phyloP scores from a whole-genome alignment of 2,329 filamentous ascomycete species.

The Clarireedia hainanense region DNA sequence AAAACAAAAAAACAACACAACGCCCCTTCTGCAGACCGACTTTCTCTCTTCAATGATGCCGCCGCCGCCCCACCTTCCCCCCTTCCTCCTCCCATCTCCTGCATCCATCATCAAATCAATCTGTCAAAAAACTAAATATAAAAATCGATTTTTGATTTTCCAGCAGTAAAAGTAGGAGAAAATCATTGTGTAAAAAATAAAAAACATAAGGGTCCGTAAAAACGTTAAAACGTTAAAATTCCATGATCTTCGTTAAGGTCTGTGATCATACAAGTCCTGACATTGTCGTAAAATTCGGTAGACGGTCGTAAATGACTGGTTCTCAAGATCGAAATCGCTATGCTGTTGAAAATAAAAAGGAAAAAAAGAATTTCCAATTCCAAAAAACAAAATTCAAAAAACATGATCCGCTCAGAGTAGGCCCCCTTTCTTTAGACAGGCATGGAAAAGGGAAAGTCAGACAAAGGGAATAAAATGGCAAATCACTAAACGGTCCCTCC shows the following conservation, averaged over 20 bases:
- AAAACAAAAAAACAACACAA: neutral
- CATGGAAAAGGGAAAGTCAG: no score
- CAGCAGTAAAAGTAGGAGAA: neutral
- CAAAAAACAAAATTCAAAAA: constrained; percentile 18
- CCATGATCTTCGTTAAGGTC: constrained; percentile 25
- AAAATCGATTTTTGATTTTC: no score
- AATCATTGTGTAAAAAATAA: constrained; percentile 16
- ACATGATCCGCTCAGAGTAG: neutral
- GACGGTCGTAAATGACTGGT: constrained; percentile 20
- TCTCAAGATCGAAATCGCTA: constrained; percentile 18
- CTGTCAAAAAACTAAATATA: no score
- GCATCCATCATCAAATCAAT: neutral
- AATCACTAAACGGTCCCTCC: constrained; percentile 9
- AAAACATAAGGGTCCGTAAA: constrained; percentile 8
- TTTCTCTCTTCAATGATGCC: neutral
- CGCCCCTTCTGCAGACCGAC: neutral
- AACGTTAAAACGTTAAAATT: constrained; percentile 20
- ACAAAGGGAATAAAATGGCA: constrained; percentile 11
- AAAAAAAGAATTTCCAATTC: constrained; percentile 11
- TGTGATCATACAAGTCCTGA: constrained; percentile 25
- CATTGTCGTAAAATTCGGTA: constrained; percentile 14
- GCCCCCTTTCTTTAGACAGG: no score
- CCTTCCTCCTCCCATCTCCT: neutral
- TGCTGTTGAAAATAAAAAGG: constrained; percentile 17
- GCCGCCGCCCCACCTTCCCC: no score